Base-by-base conservation (phyloP, 352 stramenopile genomes). In the Globisporangium sylvaticum region DNA sequence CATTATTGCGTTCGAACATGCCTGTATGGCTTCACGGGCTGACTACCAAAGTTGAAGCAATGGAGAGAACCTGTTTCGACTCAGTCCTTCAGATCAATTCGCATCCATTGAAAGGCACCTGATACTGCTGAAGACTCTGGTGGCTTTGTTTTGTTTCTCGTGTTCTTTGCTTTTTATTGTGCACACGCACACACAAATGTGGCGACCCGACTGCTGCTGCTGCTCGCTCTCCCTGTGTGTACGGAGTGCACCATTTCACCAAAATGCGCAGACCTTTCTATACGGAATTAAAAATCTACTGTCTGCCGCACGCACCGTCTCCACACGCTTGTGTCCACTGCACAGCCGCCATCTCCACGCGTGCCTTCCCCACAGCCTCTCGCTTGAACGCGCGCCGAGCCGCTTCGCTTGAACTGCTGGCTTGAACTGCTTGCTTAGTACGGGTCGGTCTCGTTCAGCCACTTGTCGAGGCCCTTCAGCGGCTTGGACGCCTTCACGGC, bases 391-490 rank as follows among this genome's bases (percentile, higher is more conserved):
- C 15, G 39, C 15, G 39, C 39, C 39, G 15, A 48, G 15, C 39
- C 39, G 39, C 39, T 20, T 48, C 15, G 39, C 15, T 48, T n/a
- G 39, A 48, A n/a, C 15, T 48, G 31, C n/a, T 58, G 14, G 34
- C 24, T 58, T 57, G n/a, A 18, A 34, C 25, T 20, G 20, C 3
- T 31, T 42, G 14, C 27, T 60, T 90, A 94, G 77, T 94, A 95
- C 59, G 80, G 78, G 65, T 92, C 81, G 67, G 57, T 82, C 73
- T 96, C 88, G 71, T 89, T 94, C 48, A 96, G 80, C 88, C 88
- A 96, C 76, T 94, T 94, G 69, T 96, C 86, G 27, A 96, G 78
- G 32, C 88, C 88, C 76, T 91, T 91, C 68, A 96, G 78, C 18
- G 88, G 88, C 75, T 96, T 96, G 60, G 86, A 66, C 61, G 81